Conservation (phyloP, 2,329 filamentous ascomycete species). For the Ophiostoma sp. region DNA sequence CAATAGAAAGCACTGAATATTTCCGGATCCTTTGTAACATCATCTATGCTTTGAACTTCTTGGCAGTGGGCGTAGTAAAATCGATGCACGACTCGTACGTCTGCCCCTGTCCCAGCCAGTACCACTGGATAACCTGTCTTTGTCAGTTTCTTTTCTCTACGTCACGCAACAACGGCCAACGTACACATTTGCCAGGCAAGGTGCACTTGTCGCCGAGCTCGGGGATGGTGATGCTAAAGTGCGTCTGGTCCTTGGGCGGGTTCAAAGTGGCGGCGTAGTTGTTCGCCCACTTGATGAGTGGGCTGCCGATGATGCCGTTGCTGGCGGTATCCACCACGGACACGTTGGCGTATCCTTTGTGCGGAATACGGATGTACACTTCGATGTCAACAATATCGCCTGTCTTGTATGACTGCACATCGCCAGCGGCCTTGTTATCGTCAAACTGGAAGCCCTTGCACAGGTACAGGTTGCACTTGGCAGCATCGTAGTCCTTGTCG, state of each 20-base stretch:
- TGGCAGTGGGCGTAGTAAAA: neutral
- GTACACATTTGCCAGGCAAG: neutral
- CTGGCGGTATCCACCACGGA: neutral
- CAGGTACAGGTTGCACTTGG: neutral
- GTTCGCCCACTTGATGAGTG: neutral
- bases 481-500: neutral
- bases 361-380: neutral
- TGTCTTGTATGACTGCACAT: neutral
- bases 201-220: neutral
- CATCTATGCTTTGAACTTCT: neutral
- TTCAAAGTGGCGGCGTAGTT: neutral
- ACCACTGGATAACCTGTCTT: neutral
- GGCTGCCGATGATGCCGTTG: neutral
- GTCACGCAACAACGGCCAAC: neutral
- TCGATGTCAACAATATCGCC: neutral
- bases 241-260: neutral
- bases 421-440: neutral
- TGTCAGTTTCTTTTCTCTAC: neutral
- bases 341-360: neutral
- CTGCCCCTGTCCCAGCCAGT: neutral
- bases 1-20: neutral
- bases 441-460: constrained; percentile 1
- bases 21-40: neutral
- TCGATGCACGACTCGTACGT: neutral
- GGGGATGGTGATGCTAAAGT: neutral